These are phyloP conservation scores for Aureobasidium musti DNA, from an alignment of 2,329 filamentous ascomycete species.

Conservation along the genomic window DNA sequence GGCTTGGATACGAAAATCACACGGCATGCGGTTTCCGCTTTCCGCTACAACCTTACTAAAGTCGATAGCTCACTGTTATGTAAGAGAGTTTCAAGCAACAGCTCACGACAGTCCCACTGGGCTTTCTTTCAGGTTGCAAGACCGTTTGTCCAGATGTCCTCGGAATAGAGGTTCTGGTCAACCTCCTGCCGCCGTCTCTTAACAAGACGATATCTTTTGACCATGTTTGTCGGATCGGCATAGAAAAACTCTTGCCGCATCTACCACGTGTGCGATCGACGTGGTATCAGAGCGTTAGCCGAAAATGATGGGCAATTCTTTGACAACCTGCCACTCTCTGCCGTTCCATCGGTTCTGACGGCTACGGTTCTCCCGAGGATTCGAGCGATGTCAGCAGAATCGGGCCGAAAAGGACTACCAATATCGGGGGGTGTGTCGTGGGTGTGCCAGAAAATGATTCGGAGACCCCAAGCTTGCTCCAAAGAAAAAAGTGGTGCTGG, in stretches of 20 bases:
- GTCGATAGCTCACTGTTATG: neutral
- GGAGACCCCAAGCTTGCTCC: conserved; percentile 22
- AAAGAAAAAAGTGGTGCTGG: conserved; percentile 18
- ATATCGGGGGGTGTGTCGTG: too few species aligned
- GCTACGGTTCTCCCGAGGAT: neutral
- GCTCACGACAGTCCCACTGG: too few species aligned
- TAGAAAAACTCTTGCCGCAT: neutral
- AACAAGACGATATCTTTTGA: too few species aligned
- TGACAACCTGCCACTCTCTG: neutral
- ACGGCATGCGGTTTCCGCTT: neutral
- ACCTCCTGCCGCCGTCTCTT: too few species aligned
- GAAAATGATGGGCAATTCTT: conserved; percentile 7
- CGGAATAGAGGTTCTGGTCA: too few species aligned
- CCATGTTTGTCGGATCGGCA: neutral
- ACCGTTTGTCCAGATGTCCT: too few species aligned
- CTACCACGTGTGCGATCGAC: neutral
- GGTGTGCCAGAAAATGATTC: conserved; percentile 19
- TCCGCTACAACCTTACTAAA: neutral
- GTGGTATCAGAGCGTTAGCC: neutral
- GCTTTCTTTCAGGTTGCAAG: too few species aligned
- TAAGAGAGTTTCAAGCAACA: neutral
- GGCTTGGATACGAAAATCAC: neutral
- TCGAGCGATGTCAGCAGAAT: neutral
- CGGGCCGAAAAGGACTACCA: conserved; percentile 15
- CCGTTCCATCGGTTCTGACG: conserved; percentile 11